Conservation (phyloP, 2,329 filamentous ascomycete species). For the Fusarium anthophilum region DNA sequence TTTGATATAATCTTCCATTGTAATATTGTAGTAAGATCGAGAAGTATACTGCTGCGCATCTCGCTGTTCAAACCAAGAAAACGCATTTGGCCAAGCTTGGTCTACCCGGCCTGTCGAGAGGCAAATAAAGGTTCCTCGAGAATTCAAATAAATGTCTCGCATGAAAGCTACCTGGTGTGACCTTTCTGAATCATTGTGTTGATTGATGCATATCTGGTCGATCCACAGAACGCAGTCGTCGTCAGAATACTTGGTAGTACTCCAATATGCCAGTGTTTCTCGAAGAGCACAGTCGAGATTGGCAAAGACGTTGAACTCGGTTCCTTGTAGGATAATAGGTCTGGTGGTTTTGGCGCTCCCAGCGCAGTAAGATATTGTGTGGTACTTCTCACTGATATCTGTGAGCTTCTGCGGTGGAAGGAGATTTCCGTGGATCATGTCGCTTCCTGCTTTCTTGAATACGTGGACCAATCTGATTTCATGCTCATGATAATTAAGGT, state of each 20-base stretch:
- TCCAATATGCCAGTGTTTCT: neutral
- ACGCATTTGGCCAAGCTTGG: neutral
- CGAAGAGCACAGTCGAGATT: neutral
- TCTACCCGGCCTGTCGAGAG: neutral
- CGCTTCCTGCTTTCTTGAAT: rapidly evolving
- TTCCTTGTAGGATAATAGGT: neutral
- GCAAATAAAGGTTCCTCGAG: neutral
- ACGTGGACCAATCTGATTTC: neutral
- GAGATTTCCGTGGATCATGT: neutral
- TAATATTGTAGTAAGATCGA: no score
- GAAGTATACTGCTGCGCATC: neutral
- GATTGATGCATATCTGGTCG: neutral
- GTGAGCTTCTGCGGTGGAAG: neutral
- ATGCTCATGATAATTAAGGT: neutral
- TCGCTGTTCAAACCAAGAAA: neutral
- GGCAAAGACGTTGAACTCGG: neutral
- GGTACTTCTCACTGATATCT: neutral
- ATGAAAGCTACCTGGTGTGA: neutral
- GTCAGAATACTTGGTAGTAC: neutral
- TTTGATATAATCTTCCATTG: neutral
- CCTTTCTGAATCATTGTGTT: neutral
- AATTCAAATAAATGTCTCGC: neutral
- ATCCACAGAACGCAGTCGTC: neutral
- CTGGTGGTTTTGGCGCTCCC: neutral
- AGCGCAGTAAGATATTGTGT: neutral